Evolutionary conservation across 2,329 filamentous ascomycete species (phyloP).

Genomic region (Colletotrichum gigasporum): DNA sequence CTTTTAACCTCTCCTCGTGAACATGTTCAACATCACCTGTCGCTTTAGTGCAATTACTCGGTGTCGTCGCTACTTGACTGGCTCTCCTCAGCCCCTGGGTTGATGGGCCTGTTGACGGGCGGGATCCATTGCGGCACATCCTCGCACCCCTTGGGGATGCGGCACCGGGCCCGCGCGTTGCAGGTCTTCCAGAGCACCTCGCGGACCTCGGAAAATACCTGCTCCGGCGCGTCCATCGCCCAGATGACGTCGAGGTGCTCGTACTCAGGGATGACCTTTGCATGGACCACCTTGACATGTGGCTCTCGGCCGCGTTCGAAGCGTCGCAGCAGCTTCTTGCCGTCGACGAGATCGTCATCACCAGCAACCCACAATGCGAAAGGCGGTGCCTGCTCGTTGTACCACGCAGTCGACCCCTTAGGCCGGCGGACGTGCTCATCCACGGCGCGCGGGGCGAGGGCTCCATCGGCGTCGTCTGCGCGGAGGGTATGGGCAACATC

Average conservation of each 20-base stretch:
- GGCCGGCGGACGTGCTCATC: conserved; percentile 47
- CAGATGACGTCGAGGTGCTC: conserved; percentile 96
- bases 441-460: conserved; percentile 29
- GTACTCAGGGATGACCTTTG: conserved; percentile 84
- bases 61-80: conserved; percentile 29
- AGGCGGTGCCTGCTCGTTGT: conserved; percentile 79
- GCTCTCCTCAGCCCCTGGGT: conserved; percentile 9
- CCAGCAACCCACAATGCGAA: conserved; percentile 91
- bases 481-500: conserved; percentile 35
- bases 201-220: conserved; percentile 82
- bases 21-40: not conserved
- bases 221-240: conserved; percentile 87
- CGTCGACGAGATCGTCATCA: conserved; percentile 86
- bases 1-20: not conserved
- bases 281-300: conserved; percentile 81
- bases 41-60: not conserved
- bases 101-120: conserved; percentile 10
- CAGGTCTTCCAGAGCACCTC: conserved; percentile 87
- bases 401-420: conserved; percentile 77
- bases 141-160: conserved; percentile 72
- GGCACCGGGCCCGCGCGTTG: conserved; percentile 63
- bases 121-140: conserved; percentile 52
- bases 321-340: conserved; percentile 75
- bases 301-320: conserved; percentile 84
- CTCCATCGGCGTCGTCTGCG: conserved; percentile 45